These are phyloP conservation scores for Aspergillus sp. DNA, from an alignment of 2,329 filamentous ascomycete genomes.

Conservation along the genomic window DNA sequence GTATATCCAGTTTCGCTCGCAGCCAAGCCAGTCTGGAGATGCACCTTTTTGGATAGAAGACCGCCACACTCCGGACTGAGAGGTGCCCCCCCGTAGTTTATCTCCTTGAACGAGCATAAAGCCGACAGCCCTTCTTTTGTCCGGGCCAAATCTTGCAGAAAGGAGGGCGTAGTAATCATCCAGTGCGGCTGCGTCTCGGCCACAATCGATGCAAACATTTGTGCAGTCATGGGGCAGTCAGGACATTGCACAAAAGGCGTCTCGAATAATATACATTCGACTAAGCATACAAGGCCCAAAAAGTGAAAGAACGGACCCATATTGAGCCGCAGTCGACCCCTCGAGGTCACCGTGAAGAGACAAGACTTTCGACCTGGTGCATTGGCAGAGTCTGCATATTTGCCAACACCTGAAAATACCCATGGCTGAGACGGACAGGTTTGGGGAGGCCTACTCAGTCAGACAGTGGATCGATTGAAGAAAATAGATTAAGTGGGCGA, in stretches of 20 bases:
- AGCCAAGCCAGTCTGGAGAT: background rate
- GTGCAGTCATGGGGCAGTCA: constrained; percentile 54
- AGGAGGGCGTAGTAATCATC: background rate
- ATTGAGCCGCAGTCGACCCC: constrained; percentile 12
- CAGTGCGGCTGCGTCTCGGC: background rate
- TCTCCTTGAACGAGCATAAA: background rate
- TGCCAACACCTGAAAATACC: background rate
- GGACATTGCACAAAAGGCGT: constrained; percentile 94
- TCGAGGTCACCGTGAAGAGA: background rate
- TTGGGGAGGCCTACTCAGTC: background rate
- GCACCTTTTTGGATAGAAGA: background rate
- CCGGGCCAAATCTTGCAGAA: background rate
- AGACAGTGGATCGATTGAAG: background rate
- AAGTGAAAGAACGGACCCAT: constrained; percentile 8
- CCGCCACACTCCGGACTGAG: background rate
- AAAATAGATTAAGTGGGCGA: background rate
- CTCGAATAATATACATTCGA: constrained; percentile 89
- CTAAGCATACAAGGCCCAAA: constrained; percentile 35
- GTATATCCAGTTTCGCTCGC: constrained; percentile 8
- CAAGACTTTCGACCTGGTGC: background rate
- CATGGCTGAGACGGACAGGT: background rate
- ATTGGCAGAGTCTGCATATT: background rate
- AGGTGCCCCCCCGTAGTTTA: background rate
- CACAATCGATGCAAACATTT: background rate
- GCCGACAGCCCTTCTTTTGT: background rate